Evolutionary conservation across 176 grass and related monocot genomes (phyloP).

Genomic region (Musa acuminata): DNA sequence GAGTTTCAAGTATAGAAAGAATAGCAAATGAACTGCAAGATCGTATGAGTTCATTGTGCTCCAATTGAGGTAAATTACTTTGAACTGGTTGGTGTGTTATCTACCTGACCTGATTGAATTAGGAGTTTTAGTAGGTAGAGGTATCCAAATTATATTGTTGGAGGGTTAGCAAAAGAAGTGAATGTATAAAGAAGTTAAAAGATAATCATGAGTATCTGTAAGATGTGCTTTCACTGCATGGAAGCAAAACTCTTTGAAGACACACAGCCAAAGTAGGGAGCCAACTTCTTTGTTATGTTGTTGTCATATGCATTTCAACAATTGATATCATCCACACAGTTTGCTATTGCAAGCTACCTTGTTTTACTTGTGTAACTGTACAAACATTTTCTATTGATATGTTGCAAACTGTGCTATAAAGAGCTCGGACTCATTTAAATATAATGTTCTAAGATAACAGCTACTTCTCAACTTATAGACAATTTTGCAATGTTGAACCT

Average conservation of each 20-base stretch:
- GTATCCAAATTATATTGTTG: background rate
- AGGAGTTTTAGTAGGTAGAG: background rate
- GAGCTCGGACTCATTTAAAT: background rate
- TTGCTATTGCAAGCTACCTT: too few species aligned
- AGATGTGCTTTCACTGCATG: background rate
- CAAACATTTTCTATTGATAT: too few species aligned
- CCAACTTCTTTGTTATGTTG: too few species aligned
- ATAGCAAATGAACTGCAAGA: too few species aligned
- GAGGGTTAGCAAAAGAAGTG: too few species aligned
- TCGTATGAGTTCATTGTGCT: background rate
- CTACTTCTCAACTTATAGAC: background rate
- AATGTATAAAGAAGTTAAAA: background rate
- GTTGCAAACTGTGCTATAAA: too few species aligned
- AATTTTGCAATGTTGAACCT: background rate
- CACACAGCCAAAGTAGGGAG: too few species aligned
- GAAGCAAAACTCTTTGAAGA: too few species aligned
- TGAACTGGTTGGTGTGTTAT: background rate
- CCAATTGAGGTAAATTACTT: background rate
- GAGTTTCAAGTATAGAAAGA: too few species aligned
- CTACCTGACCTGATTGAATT: background rate
- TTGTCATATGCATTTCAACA: too few species aligned
- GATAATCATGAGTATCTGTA: background rate
- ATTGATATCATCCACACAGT: too few species aligned
- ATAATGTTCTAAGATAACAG: background rate
- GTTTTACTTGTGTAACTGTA: too few species aligned